A percentile compares a stretch with the other conserved stretches of the same genome.
phyloP scores from a whole-genome alignment of 345 rosid genomes.

The Sonneratia caseolaris region DNA sequence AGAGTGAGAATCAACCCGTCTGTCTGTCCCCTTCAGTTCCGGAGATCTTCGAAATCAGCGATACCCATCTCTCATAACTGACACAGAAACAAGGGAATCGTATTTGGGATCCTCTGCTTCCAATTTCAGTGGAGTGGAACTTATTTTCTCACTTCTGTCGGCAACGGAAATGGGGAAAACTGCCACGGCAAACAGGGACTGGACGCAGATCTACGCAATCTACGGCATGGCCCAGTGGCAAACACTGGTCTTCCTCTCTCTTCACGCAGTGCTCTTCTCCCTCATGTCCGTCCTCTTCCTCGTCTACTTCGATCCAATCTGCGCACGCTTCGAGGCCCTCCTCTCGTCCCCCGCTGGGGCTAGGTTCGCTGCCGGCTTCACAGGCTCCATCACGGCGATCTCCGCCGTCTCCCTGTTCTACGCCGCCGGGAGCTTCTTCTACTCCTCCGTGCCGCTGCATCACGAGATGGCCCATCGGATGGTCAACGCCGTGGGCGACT shows the following conservation, averaged over 20 bases:
- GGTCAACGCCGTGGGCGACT: constrained; percentile 71
- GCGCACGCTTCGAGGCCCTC: constrained; percentile 34
- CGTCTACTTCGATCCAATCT: constrained; percentile 58
- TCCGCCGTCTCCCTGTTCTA: constrained; percentile 66
- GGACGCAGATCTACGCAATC: constrained; percentile 93
- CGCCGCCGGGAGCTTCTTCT: constrained; percentile 77
- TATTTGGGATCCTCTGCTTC: too few species aligned
- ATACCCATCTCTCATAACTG: too few species aligned
- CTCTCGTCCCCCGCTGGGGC: constrained; percentile 41
- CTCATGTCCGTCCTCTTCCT: constrained; percentile 51
- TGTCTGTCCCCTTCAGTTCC: too few species aligned
- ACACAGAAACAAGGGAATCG: too few species aligned
- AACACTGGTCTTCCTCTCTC: constrained; percentile 52
- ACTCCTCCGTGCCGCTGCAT: constrained; percentile 64
- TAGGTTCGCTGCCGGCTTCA: constrained; percentile 65
- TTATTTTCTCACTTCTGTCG: too few species aligned
- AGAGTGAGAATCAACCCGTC: too few species aligned
- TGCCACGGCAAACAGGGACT: constrained; percentile 35
- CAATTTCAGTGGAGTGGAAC: too few species aligned
- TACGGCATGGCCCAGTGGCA: constrained; percentile 92
- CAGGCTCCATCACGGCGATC: constrained; percentile 61
- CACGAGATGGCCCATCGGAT: constrained; percentile 92
- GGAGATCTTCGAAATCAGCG: too few species aligned
- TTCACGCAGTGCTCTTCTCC: constrained; percentile 67
- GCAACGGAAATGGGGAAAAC: background rate